phyloP scores from a whole-genome alignment of 2,329 filamentous ascomycete species.

The Fusarium lateritium region DNA sequence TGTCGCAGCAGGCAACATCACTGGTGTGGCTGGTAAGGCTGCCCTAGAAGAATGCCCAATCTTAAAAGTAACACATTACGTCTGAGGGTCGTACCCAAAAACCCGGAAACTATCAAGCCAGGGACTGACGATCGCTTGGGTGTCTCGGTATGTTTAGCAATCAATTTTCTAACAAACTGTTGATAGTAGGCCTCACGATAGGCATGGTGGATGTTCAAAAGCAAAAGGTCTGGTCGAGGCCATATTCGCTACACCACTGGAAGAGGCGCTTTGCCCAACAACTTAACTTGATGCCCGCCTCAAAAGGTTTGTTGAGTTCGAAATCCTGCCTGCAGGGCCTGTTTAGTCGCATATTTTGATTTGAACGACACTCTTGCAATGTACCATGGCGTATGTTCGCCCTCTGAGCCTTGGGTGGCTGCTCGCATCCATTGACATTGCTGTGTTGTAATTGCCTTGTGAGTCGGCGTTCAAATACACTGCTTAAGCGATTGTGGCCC shows the following conservation, averaged over 20 bases:
- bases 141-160: neutral
- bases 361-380: neutral
- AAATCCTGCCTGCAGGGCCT: neutral
- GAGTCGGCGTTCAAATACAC: slow-evolving; percentile 7
- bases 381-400: slow-evolving; percentile 2
- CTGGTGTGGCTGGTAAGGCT: slow-evolving; percentile 16
- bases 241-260: neutral
- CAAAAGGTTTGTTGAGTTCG: neutral
- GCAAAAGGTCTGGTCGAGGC: slow-evolving; percentile 14
- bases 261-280: slow-evolving; percentile 4
- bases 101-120: neutral
- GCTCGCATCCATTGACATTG: neutral
- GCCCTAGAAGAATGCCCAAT: neutral
- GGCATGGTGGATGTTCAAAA: slow-evolving; percentile 1
- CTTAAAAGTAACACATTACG: neutral
- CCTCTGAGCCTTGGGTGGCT: neutral
- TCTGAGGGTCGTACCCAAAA: slow-evolving; percentile 8
- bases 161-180: neutral
- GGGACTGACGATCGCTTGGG: neutral
- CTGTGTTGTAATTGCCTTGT: neutral
- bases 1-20: neutral
- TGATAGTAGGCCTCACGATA: neutral
- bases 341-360: neutral
- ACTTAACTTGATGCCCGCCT: neutral
- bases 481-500: slow-evolving; percentile 17